Base-by-base conservation (phyloP, 1,139 yeast species). In the Yamadazyma atmosphaerica region DNA sequence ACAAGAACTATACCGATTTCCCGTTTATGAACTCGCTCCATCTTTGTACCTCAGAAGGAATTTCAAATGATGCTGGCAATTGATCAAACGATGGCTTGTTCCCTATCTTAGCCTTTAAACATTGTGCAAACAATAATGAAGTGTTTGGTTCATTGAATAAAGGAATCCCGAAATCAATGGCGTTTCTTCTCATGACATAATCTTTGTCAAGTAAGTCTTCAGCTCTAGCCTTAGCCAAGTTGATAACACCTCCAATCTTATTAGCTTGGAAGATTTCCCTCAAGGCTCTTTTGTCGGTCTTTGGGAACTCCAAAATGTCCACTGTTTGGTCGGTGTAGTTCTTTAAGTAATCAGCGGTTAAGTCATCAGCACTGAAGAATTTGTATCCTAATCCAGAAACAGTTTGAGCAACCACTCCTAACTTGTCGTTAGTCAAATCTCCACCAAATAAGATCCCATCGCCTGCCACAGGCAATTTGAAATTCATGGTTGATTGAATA, bases 11-110 rank as follows among this genome's bases (percentile, higher is more conserved):
- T 30, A 87, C 90, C 39, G 94, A 89, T 71, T 86, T 88, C 42
- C 94, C 95, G 42, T 95, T 96, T 57, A 92, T 80, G 59, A 85
- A 92, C 60, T 92, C 97, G 67, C 95, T 86, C 98, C 98, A 92
- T 68, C 97, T 81, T 60, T 74, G 77, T 41, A 89, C 98, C 68
- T 92, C 98, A 14, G 67, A 54, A 40, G 98, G 98, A 48, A 89
- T 76, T 26, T 61, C 71, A 36, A 83, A 79, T 30, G 67, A 61
- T n/a, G 54, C 53, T 6, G 77, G 77, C 17, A 67, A 47, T 23
- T 55, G 60, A 38, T 65, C 72, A 40, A 72, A 74, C 29, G 62
- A 58, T 33, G 59, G 57, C 63, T 83, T 83, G 37, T 67, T 63
- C 26, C 80, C 81, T 35, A 92, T 76, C 61, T 88, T 88, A 40